Conservation (phyloP, 1,284 basidiomycete species). For the Mycosarcoma mackinlayi region DNA sequence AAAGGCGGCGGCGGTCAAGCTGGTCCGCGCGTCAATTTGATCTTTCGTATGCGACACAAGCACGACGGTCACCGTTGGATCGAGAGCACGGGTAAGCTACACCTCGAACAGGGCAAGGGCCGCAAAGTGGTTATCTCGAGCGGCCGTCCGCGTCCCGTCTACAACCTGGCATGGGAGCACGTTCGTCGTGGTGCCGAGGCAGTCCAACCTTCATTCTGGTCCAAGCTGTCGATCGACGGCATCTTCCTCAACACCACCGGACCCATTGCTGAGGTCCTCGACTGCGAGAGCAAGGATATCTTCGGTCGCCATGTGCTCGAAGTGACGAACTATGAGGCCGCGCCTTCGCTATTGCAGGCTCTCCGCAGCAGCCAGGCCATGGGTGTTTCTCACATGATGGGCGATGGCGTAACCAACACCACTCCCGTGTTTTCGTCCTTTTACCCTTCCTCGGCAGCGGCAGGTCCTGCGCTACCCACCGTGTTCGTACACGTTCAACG, state of each 20-base stretch:
- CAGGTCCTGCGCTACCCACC: conserved; percentile 44
- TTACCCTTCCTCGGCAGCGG: conserved; percentile 55
- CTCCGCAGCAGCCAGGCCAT: conserved; percentile 48
- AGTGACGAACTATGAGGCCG: conserved; percentile 54
- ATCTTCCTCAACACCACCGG: conserved; percentile 56
- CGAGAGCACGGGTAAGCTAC: conserved; percentile 61
- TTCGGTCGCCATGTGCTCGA: conserved; percentile 54
- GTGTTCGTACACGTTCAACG: conserved; percentile 57
- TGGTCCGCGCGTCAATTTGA: conserved; percentile 61
- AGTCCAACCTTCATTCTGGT: conserved; percentile 56
- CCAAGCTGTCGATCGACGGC: conserved; percentile 59
- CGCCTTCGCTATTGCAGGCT: conserved; percentile 52
- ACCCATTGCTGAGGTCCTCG: conserved; percentile 45
- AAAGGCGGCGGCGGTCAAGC: conserved; percentile 65
- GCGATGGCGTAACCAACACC: conserved; percentile 42
- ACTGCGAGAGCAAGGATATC: conserved; percentile 45
- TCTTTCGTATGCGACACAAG: conserved; percentile 64
- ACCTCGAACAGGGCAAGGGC: conserved; percentile 66
- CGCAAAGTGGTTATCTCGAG: conserved; percentile 64
- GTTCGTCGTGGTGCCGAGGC: conserved; percentile 46
- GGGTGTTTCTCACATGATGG: conserved; percentile 54
- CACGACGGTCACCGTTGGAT: conserved; percentile 58
- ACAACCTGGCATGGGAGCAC: conserved; percentile 60
- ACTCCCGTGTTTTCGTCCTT: conserved; percentile 56
- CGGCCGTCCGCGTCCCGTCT: conserved; percentile 56